Evolutionary conservation across 2,329 filamentous ascomycete species (phyloP).

Genomic region (Dactylellina sp.): DNA sequence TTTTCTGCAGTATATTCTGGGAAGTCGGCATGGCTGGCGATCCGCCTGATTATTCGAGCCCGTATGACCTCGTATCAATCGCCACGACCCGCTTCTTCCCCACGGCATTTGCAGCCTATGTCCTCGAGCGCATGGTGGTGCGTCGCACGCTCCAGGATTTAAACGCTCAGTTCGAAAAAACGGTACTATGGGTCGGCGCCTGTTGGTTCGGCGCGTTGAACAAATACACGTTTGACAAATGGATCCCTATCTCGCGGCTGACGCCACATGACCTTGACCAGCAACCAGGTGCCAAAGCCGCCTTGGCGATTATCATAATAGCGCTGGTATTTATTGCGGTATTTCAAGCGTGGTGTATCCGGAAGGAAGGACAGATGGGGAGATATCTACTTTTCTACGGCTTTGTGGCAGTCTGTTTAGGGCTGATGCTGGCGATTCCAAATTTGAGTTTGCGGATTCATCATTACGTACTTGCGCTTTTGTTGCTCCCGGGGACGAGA

Average conservation of each 20-base stretch:
- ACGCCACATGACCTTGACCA: conserved; percentile 87
- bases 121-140: conserved; percentile 86
- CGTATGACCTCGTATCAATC: conserved; percentile 79
- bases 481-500: conserved; percentile 87
- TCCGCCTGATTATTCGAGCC: conserved; percentile 76
- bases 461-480: conserved; percentile 89
- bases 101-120: conserved; percentile 85
- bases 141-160: conserved; percentile 77
- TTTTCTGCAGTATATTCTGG: conserved; percentile 85
- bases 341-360: conserved; percentile 85
- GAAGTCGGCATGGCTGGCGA: conserved; percentile 92
- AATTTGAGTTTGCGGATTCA: conserved; percentile 87
- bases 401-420: conserved; percentile 89
- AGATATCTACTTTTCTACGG: conserved; percentile 88
- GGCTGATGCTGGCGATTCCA: conserved; percentile 90
- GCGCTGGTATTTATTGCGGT: conserved; percentile 75
- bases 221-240: conserved; percentile 88
- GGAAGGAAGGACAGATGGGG: conserved; percentile 82
- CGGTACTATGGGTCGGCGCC: conserved; percentile 86
- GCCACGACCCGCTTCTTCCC: conserved; percentile 85
- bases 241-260: conserved; percentile 92
- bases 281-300: conserved; percentile 87
- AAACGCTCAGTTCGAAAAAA: conserved; percentile 88
- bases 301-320: conserved; percentile 81
- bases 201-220: conserved; percentile 92